Percentiles rank a stretch among this genome's conserved stretches.
Evolutionary conservation across 169 alveolate species (phyloP).

Genomic region (Cryptosporidium andersoni): DNA sequence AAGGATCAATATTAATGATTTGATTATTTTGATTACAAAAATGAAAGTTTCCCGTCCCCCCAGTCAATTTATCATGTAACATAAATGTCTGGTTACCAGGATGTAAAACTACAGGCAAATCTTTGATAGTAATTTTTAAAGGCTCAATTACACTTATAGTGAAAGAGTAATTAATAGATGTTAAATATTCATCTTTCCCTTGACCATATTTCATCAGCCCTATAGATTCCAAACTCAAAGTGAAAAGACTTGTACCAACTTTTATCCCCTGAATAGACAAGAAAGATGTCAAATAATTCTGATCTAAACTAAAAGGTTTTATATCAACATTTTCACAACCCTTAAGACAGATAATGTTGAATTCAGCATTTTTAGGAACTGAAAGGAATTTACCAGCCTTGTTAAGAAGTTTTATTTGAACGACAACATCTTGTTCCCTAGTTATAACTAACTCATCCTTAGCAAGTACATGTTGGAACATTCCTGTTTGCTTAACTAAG

Average conservation of each 20-base stretch:
- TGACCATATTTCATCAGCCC: constrained; percentile 28
- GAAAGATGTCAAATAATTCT: not conserved
- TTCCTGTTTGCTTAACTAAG: constrained; percentile 1
- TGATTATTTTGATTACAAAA: constrained; percentile 22
- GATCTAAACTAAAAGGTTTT: not conserved
- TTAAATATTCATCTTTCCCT: not conserved
- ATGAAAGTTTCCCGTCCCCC: constrained; percentile 54
- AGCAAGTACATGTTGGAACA: constrained; percentile 1
- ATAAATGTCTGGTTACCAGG: constrained; percentile 40
- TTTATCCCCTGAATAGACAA: constrained; percentile 2
- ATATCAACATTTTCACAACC: constrained; percentile 19
- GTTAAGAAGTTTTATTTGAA: constrained; percentile 30
- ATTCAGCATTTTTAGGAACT: constrained; percentile 38
- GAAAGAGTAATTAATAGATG: not conserved
- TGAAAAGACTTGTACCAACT: constrained; percentile 1
- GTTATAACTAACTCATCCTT: constrained; percentile 16
- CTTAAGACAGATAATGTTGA: not conserved
- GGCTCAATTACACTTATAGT: constrained; percentile 17
- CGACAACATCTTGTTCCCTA: not conserved
- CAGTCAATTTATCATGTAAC: constrained; percentile 10
- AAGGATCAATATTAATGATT: constrained; percentile 10
- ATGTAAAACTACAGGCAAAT: constrained; percentile 26
- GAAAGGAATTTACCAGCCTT: not conserved
- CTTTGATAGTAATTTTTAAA: not conserved
- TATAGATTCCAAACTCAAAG: constrained; percentile 10